These are phyloP conservation scores for Metschnikowia baotianmanensis DNA, from an alignment of 805 yeast species.

Conservation along the genomic window DNA sequence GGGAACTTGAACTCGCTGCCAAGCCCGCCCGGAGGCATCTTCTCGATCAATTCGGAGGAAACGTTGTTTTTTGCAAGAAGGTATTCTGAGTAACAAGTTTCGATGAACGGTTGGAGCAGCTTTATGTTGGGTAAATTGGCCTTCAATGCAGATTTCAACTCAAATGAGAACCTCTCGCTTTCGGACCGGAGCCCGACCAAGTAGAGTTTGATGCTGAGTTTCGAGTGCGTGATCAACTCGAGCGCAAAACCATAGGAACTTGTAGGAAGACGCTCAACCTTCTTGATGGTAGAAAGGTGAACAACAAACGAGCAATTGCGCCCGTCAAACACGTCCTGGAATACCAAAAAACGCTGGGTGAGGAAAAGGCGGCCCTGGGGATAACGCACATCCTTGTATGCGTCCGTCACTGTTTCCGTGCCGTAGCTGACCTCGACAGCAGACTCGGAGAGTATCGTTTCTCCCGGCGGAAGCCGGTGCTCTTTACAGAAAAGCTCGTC, in stretches of 20 bases:
- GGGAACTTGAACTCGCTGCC: slow-evolving; percentile 87
- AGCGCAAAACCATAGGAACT: slow-evolving; percentile 76
- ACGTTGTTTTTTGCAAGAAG: slow-evolving; percentile 59
- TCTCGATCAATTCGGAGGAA: slow-evolving; percentile 40
- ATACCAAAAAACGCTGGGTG: slow-evolving; percentile 73
- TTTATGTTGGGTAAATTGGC: slow-evolving; percentile 62
- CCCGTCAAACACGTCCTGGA: slow-evolving; percentile 67
- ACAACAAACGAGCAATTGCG: slow-evolving; percentile 65
- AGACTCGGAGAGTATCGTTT: slow-evolving; percentile 60
- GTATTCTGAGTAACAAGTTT: slow-evolving; percentile 82
- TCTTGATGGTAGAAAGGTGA: slow-evolving; percentile 74
- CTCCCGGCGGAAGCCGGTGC: slow-evolving; percentile 70
- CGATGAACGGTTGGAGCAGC: slow-evolving; percentile 60
- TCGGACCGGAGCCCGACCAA: slow-evolving; percentile 77
- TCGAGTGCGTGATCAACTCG: slow-evolving; percentile 65
- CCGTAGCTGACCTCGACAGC: slow-evolving; percentile 54
- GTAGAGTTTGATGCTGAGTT: slow-evolving; percentile 60
- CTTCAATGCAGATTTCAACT: slow-evolving; percentile 58
- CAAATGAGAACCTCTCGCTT: slow-evolving; percentile 76
- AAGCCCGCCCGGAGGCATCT: slow-evolving; percentile 77
- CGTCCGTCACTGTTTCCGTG: slow-evolving; percentile 26
- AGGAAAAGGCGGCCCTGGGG: slow-evolving; percentile 66
- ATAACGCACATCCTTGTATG: slow-evolving; percentile 20
- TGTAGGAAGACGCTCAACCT: slow-evolving; percentile 83
- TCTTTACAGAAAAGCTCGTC: slow-evolving; percentile 71